Conservation (phyloP, 345 rosid species). For the Triadica sebifera region DNA sequence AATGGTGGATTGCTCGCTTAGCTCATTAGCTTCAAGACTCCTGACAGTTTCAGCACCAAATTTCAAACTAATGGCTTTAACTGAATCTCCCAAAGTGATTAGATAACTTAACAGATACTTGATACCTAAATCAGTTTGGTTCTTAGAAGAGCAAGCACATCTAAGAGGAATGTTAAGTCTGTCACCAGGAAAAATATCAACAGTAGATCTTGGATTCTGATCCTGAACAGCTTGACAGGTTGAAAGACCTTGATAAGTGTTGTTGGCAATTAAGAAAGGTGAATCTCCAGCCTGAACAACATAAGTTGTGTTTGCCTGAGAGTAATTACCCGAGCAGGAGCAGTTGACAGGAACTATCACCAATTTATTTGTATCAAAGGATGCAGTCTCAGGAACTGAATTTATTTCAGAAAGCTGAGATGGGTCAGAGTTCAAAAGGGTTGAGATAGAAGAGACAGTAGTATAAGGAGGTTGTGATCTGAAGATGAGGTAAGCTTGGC, state of each 20-base stretch:
- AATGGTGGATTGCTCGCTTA: conserved; percentile 1
- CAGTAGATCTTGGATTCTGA: conserved; percentile 29
- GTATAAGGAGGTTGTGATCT: conserved; percentile 55
- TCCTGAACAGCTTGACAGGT: conserved; percentile 69
- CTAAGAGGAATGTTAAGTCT: conserved; percentile 45
- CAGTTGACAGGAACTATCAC: conserved; percentile 66
- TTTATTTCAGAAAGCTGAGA: conserved; percentile 50
- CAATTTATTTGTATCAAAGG: conserved; percentile 41
- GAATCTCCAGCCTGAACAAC: conserved; percentile 30
- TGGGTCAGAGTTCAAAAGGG: conserved; percentile 44
- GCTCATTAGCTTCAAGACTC: conserved; percentile 32
- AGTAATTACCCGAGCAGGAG: conserved; percentile 58
- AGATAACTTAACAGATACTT: conserved; percentile 34
- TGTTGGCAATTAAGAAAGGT: conserved; percentile 41
- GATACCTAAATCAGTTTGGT: conserved; percentile 34
- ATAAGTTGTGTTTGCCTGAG: conserved; percentile 53
- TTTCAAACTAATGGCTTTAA: background rate
- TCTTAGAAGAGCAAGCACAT: conserved; percentile 44
- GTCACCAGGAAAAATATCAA: conserved; percentile 29
- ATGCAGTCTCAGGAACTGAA: conserved; percentile 34
- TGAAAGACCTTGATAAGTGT: conserved; percentile 66
- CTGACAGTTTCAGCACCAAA: conserved; percentile 26
- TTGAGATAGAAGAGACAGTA: conserved; percentile 49
- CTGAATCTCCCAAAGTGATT: conserved; percentile 4
- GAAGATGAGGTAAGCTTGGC: conserved; percentile 59